phyloP scores from a whole-genome alignment of 2,329 filamentous ascomycete species.

The Colletotrichum liriopes region DNA sequence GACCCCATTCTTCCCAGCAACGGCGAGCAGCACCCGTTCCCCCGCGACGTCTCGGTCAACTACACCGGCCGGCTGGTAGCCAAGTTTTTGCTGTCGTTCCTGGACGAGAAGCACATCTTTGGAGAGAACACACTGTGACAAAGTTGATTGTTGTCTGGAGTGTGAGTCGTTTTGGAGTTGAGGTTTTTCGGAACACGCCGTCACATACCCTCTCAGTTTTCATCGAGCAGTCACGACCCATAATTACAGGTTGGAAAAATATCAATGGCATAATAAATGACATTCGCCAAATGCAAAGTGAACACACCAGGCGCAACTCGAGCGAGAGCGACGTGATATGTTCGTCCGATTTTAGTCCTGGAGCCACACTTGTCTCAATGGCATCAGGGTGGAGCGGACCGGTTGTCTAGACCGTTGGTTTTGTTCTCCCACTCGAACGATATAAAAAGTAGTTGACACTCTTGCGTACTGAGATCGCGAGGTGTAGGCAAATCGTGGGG shows the following conservation, averaged over 20 bases:
- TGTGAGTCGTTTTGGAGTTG: background rate
- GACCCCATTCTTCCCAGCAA: slow-evolving; percentile 62
- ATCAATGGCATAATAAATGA: background rate
- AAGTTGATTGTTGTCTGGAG: too few relatives aligned
- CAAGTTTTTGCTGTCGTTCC: slow-evolving; percentile 70
- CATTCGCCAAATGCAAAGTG: background rate
- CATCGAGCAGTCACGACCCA: background rate
- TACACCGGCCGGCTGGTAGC: slow-evolving; percentile 69
- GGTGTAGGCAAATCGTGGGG: slow-evolving; percentile 76
- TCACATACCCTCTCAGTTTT: slow-evolving; percentile 16
- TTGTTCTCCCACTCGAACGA: slow-evolving; percentile 76
- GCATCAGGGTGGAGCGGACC: slow-evolving; percentile 77
- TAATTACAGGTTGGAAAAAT: background rate
- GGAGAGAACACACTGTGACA: slow-evolving; percentile 45
- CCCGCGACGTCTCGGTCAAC: slow-evolving; percentile 63
- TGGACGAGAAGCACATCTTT: slow-evolving; percentile 65
- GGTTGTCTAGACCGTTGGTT: slow-evolving; percentile 77
- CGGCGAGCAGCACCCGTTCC: slow-evolving; percentile 61
- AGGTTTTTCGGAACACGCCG: background rate
- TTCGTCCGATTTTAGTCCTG: slow-evolving; percentile 77
- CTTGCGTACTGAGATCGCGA: slow-evolving; percentile 71
- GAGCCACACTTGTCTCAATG: slow-evolving; percentile 69
- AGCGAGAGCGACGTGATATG: slow-evolving; percentile 52
- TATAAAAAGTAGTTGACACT: slow-evolving; percentile 69
- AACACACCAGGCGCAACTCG: slow-evolving; percentile 2